Evolutionary conservation across 2,329 filamentous ascomycete species (phyloP).

Genomic region (Rhinocladiella similis): DNA sequence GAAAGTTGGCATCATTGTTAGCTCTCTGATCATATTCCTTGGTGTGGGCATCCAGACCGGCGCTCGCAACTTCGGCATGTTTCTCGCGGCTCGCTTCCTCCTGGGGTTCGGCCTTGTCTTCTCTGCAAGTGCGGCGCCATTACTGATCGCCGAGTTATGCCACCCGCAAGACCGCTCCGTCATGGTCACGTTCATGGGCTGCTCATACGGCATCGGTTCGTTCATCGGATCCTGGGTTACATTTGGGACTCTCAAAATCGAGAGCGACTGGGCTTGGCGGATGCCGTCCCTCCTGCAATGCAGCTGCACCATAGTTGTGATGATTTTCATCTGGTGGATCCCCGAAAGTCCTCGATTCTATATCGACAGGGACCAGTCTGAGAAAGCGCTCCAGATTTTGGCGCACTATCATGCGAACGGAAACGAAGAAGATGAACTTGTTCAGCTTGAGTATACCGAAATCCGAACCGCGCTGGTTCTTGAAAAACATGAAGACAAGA

Average conservation of each 20-base stretch:
- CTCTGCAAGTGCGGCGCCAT: slow-evolving; percentile 65
- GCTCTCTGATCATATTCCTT: slow-evolving; percentile 65
- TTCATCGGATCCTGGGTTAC: slow-evolving; percentile 8
- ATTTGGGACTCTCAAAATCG: slow-evolving; percentile 2
- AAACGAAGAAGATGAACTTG: slow-evolving; percentile 52
- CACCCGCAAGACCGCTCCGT: slow-evolving; percentile 56
- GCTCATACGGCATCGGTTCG: slow-evolving; percentile 46
- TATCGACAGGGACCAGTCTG: background rate
- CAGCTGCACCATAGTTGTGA: slow-evolving; percentile 56
- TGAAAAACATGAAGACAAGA: slow-evolving; percentile 65
- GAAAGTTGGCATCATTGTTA: slow-evolving; percentile 64
- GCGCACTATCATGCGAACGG: slow-evolving; percentile 49
- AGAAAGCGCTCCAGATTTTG: slow-evolving; percentile 3
- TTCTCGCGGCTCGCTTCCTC: slow-evolving; percentile 67
- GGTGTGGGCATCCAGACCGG: slow-evolving; percentile 71
- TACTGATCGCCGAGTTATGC: slow-evolving; percentile 67
- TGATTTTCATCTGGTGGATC: slow-evolving; percentile 63
- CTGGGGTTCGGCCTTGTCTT: slow-evolving; percentile 69
- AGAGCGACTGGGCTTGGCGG: slow-evolving; percentile 11
- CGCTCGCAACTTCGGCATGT: slow-evolving; percentile 63
- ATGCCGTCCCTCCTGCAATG: slow-evolving; percentile 11
- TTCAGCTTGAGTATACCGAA: slow-evolving; percentile 64
- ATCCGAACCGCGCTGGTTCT: slow-evolving; percentile 71
- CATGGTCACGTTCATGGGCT: slow-evolving; percentile 64
- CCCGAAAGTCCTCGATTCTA: slow-evolving; percentile 62